Evolutionary conservation across 768 basidiomycete genomes (phyloP).

Genomic region (Dendrothele bispora): DNA sequence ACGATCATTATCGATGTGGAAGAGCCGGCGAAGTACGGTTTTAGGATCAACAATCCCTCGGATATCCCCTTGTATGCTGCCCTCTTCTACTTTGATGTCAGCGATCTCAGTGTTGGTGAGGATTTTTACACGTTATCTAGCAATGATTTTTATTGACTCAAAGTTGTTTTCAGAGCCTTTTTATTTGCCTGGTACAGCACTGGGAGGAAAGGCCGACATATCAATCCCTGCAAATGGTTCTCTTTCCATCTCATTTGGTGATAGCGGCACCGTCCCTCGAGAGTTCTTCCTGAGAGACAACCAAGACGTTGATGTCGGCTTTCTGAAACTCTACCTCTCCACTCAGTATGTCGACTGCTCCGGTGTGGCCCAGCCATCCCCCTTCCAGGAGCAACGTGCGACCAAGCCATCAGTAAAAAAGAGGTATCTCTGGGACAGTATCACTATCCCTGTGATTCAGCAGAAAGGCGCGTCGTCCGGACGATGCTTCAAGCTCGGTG

Average conservation of each 20-base stretch:
- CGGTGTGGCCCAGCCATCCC: constrained; percentile 13
- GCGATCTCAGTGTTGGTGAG: constrained; percentile 26
- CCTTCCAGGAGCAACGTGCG: constrained; percentile 11
- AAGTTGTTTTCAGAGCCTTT: neutral
- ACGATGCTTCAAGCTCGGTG: no score
- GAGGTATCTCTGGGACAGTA: no score
- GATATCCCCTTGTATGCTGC: constrained; percentile 17
- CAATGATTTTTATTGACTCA: no score
- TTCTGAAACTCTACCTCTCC: no score
- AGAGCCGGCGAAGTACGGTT: constrained; percentile 15
- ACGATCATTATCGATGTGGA: constrained; percentile 14
- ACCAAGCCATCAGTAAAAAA: neutral
- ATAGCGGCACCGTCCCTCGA: constrained; percentile 14
- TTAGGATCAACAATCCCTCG: constrained; percentile 23
- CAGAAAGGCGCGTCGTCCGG: no score
- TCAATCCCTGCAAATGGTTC: neutral
- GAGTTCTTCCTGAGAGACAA: constrained; percentile 8
- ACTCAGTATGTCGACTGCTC: constrained; percentile 21
- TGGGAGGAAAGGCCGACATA: neutral
- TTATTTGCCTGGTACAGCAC: neutral
- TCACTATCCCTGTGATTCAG: no score
- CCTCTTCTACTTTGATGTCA: constrained; percentile 28
- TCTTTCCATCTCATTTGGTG: constrained; percentile 26
- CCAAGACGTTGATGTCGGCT: constrained; percentile 27
- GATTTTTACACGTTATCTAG: no score